Evolutionary conservation across 495 filamentous ascomycete genomes (phyloP), one percentile per base, ranked within the genome.

Genomic region (Eremomyces bilateralis): DNA sequence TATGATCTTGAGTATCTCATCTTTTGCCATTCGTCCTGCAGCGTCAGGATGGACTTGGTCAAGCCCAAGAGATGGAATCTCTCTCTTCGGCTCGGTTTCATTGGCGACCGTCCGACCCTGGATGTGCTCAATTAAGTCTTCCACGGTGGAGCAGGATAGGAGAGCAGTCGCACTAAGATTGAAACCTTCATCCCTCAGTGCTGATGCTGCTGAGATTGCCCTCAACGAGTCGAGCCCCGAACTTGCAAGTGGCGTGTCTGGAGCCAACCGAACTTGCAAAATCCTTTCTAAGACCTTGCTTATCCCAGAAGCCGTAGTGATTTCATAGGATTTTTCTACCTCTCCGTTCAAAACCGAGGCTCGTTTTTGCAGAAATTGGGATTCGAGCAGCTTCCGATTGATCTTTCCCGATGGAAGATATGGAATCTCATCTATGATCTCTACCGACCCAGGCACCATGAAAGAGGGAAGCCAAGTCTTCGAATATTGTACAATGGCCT

Each of bases 361-460:
- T 13, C 13, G 24, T 13, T 27, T 6, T 13, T 6, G 6, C 8
- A 6, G 24, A 27, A 75, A 83, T 6, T 71, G 56, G 3, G 54
- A 49, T 25, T 71, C 59, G n/a, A 90, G 46, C 1, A 49, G 46
- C 41, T 70, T 76, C 33, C 69, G 64, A 43, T 91, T 73, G 3
- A 78, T 57, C 39, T 91, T 91, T 2, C 80, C 80, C 0, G 77
- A 82, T n/a, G 77, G 52, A 11, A 84, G 54, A 18, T 68, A 64
- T 1, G 80, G 81, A 16, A 85, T 67, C 17, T 63, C 54, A 10
- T 56, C 28, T 24, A 74, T 46, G 0, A 76, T 39, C 3, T 78
- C 51, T 22, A 84, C 56, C 36, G 83, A 73, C 4, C 63, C 58
- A 4, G 80, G 80, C 1, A 83, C 50, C 81, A 88, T 88, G 44